Conservation (phyloP, 2,329 filamentous ascomycete species). For the Ceratocystis ficicola region DNA sequence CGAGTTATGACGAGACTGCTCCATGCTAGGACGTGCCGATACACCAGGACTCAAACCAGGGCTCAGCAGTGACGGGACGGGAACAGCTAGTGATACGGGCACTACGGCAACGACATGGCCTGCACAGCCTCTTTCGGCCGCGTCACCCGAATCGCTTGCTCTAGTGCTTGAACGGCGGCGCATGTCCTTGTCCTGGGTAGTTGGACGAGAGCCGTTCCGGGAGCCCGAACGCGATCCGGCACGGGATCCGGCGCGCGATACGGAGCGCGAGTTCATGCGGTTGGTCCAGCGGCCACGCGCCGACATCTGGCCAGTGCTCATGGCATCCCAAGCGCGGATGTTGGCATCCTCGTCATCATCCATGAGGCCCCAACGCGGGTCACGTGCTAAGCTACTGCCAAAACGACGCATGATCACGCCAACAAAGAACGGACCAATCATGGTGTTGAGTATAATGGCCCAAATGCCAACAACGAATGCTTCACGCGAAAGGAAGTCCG, state of each 20-base stretch:
- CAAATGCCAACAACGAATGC: conserved; percentile 43
- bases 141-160: neutral
- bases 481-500: conserved; percentile 41
- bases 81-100: neutral
- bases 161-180: neutral
- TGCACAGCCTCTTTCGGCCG: neutral
- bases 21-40: neutral
- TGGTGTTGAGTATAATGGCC: conserved; percentile 45
- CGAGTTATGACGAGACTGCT: neutral
- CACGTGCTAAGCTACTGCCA: conserved; percentile 4
- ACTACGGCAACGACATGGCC: conserved; percentile 1
- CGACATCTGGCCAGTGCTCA: conserved; percentile 2
- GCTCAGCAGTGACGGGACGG: neutral
- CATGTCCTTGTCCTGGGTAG: neutral
- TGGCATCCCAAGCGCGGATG: conserved; percentile 15
- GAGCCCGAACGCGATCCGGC: conserved; percentile 4
- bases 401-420: conserved; percentile 33
- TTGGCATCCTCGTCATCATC: conserved; percentile 11
- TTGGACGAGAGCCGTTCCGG: neutral
- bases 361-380: conserved; percentile 19
- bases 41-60: neutral
- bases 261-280: conserved; percentile 18
- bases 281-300: conserved; percentile 16
- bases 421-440: conserved; percentile 42
- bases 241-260: conserved; percentile 12